Evolutionary conservation across 2,329 filamentous ascomycete genomes (phyloP), one percentile per base, ranked within the genome.

Genomic region (Fusarium sp.): DNA sequence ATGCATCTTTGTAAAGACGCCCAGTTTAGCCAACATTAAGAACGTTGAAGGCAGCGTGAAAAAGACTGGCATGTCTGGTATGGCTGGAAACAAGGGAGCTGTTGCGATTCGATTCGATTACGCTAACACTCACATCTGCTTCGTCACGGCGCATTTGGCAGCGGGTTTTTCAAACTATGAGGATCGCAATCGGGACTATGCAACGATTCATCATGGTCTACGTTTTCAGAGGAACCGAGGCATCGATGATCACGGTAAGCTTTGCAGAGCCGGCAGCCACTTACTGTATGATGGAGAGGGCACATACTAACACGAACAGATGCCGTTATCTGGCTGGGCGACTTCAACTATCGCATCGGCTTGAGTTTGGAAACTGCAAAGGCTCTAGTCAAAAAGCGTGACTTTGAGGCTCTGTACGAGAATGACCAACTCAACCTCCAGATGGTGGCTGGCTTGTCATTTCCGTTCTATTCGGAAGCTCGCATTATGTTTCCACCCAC

Each of bases 291-390:
- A 33, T 31, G 11, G 29, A 20, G 22, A 12, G 16, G 20, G 36
- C n/a, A 7, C 75, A 82, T 72, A 80, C 72, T 69, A 40, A 71
- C 44, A 56, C 33, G 4, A 51, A 29, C 51, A 88, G 90, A 92
- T 75, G 88, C 93, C 24, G 92, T 98, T 38, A 92, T 98, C 62
- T 99, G 96, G 96, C 88, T 98, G 46, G 96, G 96, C 6, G 96
- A 99, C 81, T 99, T 99, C 86, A 99, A 99, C 80, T 99, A 99
- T 82, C 92, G 96, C 20, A 97, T 99, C 77, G 96, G 95, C 1
- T 87, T 98, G 66, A 89, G 88, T 51, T 91, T 94, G 73, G 94
- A 98, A 42, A 91, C 88, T 68, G 94, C 94, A 9, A 92, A 93
- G 74, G 89, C 91, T 35, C 85, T 97, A 11, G 90, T 98, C 63